Base-by-base conservation (phyloP, 75 land plant genomes). In the Azolla pinnata region DNA sequence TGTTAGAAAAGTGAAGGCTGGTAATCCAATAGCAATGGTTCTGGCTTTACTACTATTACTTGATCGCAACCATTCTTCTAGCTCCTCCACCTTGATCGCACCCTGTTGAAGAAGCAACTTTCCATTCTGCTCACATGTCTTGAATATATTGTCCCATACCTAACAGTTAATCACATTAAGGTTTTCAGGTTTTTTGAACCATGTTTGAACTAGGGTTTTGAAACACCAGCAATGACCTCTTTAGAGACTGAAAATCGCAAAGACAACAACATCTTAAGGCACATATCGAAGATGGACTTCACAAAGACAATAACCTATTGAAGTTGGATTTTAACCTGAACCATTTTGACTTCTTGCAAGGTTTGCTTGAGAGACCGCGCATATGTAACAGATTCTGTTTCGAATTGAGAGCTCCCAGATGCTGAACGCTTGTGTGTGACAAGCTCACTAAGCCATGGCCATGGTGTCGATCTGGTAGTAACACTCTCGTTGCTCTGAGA, bases 111-210 rank as follows among this genome's bases (percentile, higher is more conserved):
- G 67, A 23, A 91, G 64, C 8, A 54, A 29, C 62, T 77, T 74
- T 10, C 95, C 86, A 54, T 81, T 69, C 33, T 61, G 33, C 46
- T 80, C 86, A 42, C 75, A 79, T 32, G 81, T 77, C 52, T 72
- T 64, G 50, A 91, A 91, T 29, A 88, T 79, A 71, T 74, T 71
- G 68, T 84, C 95, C 89, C 83, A 85, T 21, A 91, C 59, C 97
- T 91, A 71, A 32, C 10, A 63, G 12, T 32, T 42, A 23, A 50
- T 25, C 46, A 3, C n/a, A 25, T 23, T 3, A 54, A 5, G 18
- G 23, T 28, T 26, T 60, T 2, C 33, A 20, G 32, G 1, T 29
- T n/a, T 2, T 32, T 30, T 30, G 10, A 17, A 0, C 34, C 29
- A 29, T 46, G 2, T 27, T 9, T n/a, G n/a, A n/a, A n/a, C n/a